Evolutionary conservation across 306 rosid species (phyloP).

Genomic region (Quercus mongolica): DNA sequence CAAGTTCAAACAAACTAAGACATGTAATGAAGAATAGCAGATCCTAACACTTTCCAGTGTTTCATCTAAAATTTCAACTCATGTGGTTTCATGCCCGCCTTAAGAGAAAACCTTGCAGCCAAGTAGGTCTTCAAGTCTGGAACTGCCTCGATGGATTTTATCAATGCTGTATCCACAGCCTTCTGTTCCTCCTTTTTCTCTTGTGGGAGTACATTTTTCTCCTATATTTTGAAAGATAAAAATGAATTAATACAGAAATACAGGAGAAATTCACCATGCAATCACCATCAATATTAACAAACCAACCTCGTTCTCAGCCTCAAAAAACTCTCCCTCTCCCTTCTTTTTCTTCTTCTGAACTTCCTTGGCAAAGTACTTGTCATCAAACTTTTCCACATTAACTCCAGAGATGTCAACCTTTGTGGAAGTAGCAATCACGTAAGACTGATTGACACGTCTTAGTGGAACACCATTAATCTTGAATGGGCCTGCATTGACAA

Average conservation of each 20-base stretch:
- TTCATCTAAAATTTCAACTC: constrained; percentile 56
- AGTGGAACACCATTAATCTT: constrained; percentile 70
- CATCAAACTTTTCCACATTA: constrained; percentile 44
- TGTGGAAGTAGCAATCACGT: constrained; percentile 63
- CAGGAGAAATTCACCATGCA: not conserved
- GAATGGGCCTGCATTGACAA: constrained; percentile 48
- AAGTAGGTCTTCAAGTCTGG: constrained; percentile 72
- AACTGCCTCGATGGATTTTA: constrained; percentile 60
- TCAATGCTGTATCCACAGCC: constrained; percentile 47
- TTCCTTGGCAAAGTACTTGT: constrained; percentile 60
- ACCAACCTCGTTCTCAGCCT: constrained; percentile 61
- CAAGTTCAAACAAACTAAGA: constrained; percentile 13
- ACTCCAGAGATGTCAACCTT: constrained; percentile 55
- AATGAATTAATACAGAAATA: not conserved
- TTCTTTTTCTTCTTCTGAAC: constrained; percentile 48
- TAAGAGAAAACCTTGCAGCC: constrained; percentile 73
- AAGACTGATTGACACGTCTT: constrained; percentile 67
- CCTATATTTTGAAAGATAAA: constrained; percentile 31
- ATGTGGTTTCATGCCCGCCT: constrained; percentile 76
- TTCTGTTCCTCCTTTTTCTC: constrained; percentile 83
- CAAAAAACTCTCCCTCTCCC: constrained; percentile 61
- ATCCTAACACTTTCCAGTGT: not conserved
- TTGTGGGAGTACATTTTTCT: constrained; percentile 62
- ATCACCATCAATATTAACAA: not conserved
- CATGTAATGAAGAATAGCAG: not conserved